Percentiles rank a stretch among this genome's conserved stretches.
phyloP scores from a whole-genome alignment of 75 land plant genomes.

The Sequoiadendron giganteum region DNA sequence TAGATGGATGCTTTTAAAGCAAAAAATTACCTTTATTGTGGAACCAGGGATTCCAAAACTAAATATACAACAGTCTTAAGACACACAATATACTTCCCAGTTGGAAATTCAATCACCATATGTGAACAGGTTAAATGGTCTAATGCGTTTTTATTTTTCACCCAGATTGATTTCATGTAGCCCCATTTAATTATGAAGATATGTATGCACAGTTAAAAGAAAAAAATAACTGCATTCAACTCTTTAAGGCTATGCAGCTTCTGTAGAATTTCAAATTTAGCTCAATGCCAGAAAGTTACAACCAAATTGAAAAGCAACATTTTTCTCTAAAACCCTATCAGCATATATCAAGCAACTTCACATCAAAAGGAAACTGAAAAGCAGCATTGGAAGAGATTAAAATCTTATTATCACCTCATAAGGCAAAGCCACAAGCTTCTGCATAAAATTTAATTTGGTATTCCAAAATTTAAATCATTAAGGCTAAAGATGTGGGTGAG shows the following conservation, averaged over 20 bases:
- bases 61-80: neutral
- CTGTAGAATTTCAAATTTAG: neutral
- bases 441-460: neutral
- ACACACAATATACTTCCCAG: neutral
- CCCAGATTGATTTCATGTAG: neutral
- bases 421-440: neutral
- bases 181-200: neutral
- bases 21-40: neutral
- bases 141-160: too few relatives aligned
- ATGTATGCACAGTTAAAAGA: neutral
- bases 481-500: neutral
- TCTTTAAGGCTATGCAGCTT: neutral
- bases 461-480: too few relatives aligned
- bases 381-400: neutral
- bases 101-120: neutral
- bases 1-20: neutral
- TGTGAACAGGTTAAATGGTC: neutral
- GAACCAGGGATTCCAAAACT: neutral
- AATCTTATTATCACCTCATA: neutral
- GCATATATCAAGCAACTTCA: too few relatives aligned
- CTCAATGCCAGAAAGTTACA: neutral
- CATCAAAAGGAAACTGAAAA: too few relatives aligned
- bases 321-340: too few relatives aligned
- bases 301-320: neutral
- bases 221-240: neutral